A percentile compares a stretch with the other conserved stretches of the same genome.
These are phyloP conservation scores for Fusarium sp. DNA, from an alignment of 2,329 filamentous ascomycete genomes.

Conservation along the genomic window DNA sequence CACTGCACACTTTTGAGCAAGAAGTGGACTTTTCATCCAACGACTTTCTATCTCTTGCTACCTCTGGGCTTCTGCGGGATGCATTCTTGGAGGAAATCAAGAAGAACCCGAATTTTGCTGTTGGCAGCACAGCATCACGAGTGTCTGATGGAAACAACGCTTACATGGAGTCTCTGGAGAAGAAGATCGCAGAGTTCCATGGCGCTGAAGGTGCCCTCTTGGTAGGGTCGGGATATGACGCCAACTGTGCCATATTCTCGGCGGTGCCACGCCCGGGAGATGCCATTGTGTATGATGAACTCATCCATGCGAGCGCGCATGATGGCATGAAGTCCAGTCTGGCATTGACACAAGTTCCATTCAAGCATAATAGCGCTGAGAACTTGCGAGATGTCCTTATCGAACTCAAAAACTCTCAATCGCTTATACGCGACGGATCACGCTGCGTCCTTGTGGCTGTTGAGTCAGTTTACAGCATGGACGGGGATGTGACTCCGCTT, in stretches of 20 bases:
- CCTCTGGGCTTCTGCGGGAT: not conserved
- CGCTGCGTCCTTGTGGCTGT: not conserved
- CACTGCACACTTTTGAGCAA: not conserved
- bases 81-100: not conserved
- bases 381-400: not conserved
- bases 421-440: not conserved
- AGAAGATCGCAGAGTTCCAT: not conserved
- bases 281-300: not conserved
- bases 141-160: not conserved
- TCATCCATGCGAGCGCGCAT: not conserved
- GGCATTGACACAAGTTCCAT: not conserved
- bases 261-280: not conserved
- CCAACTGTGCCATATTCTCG: not conserved
- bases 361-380: not conserved
- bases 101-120: not conserved
- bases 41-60: not conserved
- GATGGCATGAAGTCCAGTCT: not conserved
- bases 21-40: not conserved
- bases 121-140: not conserved
- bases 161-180: not conserved
- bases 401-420: not conserved
- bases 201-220: not conserved
- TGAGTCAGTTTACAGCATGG: conserved; percentile 1
- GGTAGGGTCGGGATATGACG: not conserved
- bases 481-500: not conserved